Percentiles rank a stretch among this genome's conserved stretches.
Conservation (phyloP, 2,329 filamentous ascomycete genomes). For the Sodiomyces alkalinus region DNA sequence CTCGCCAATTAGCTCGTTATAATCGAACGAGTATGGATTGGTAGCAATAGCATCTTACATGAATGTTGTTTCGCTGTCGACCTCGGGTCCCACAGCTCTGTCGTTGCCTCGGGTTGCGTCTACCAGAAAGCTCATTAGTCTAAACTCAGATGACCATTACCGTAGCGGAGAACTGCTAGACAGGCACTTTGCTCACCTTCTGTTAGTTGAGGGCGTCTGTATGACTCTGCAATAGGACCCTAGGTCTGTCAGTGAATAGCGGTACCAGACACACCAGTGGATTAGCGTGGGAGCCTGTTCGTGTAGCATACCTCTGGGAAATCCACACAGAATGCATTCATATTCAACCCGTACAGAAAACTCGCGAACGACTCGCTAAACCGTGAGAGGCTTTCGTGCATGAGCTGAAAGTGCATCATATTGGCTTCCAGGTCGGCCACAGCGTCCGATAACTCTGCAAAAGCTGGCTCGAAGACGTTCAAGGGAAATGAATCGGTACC, state of each 20-base stretch:
- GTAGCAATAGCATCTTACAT: slow-evolving; percentile 45
- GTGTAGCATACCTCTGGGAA: slow-evolving; percentile 94
- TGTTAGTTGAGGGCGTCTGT: slow-evolving; percentile 30
- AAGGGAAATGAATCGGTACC: slow-evolving; percentile 50
- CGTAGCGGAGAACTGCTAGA: no score
- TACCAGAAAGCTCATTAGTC: no score
- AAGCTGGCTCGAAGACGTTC: slow-evolving; percentile 72
- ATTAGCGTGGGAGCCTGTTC: slow-evolving; percentile 3
- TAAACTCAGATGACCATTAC: background rate
- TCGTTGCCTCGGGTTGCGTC: slow-evolving; percentile 10
- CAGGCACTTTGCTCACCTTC: background rate
- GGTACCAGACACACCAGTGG: slow-evolving; percentile 2
- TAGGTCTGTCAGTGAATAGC: slow-evolving; percentile 17
- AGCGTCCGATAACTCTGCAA: slow-evolving; percentile 83
- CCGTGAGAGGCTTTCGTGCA: slow-evolving; percentile 85
- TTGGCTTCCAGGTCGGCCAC: slow-evolving; percentile 95
- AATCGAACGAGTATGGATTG: no score
- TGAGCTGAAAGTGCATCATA: slow-evolving; percentile 90
- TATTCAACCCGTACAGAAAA: slow-evolving; percentile 91
- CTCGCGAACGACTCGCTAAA: slow-evolving; percentile 95
- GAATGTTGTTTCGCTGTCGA: slow-evolving; percentile 66
- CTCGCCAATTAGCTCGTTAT: background rate
- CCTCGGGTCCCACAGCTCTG: slow-evolving; percentile 16
- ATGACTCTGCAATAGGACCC: slow-evolving; percentile 75
- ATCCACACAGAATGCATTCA: slow-evolving; percentile 98